Conservation (phyloP, 805 yeast species). For the Candida tallmaniae region DNA sequence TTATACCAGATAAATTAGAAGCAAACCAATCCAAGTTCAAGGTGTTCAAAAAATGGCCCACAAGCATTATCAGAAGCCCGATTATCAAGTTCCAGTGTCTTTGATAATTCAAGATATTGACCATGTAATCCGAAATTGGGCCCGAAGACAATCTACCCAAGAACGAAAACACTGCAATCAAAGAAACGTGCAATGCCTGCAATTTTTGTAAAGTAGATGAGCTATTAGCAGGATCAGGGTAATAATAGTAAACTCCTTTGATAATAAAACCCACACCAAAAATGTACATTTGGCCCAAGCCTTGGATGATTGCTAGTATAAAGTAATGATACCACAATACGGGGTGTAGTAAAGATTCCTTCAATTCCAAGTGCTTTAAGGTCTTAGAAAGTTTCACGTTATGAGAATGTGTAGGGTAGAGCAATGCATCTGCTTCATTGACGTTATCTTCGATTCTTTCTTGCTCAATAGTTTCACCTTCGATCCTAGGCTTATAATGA, state of each 20-base stretch:
- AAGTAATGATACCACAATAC: constrained; percentile 28
- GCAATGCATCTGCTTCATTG: constrained; percentile 10
- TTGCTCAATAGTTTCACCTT: constrained; percentile 3
- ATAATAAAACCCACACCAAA: constrained; percentile 29
- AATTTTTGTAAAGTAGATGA: constrained; percentile 15
- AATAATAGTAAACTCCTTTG: constrained; percentile 24
- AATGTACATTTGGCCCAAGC: constrained; percentile 36
- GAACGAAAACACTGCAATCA: constrained; percentile 28
- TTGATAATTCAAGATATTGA: constrained; percentile 19
- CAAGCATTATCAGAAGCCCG: constrained; percentile 25
- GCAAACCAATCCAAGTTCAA: constrained; percentile 12
- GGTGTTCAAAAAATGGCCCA: constrained; percentile 23
- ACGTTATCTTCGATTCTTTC: constrained; percentile 7
- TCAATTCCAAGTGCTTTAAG: constrained; percentile 16
- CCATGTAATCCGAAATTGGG: constrained; percentile 25
- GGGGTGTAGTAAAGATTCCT: constrained; percentile 22
- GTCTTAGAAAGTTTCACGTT: constrained; percentile 5
- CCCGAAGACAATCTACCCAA: constrained; percentile 29
- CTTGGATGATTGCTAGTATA: constrained; percentile 29
- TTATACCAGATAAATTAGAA: constrained; percentile 11
- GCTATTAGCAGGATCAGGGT: constrained; percentile 7
- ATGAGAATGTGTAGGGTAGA: no score
- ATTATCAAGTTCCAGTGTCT: constrained; percentile 30
- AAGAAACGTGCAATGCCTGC: constrained; percentile 31
- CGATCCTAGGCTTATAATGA: constrained; percentile 8